These are phyloP conservation scores for Persicaria tinctoria DNA, from an alignment of 148 eudicot genomes.

Conservation along the genomic window DNA sequence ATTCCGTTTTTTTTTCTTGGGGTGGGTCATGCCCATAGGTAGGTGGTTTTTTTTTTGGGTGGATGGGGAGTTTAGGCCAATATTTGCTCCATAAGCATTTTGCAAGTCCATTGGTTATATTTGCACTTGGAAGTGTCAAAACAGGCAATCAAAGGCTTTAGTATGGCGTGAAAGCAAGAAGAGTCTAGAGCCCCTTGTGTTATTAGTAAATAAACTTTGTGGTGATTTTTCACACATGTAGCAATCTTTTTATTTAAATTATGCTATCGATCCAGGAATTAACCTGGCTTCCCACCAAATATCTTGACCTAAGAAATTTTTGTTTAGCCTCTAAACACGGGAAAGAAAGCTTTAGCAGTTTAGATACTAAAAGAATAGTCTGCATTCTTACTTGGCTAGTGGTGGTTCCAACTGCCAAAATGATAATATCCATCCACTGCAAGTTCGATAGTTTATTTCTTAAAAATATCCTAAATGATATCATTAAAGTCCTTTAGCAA, in stretches of 20 bases:
- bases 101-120: not conserved
- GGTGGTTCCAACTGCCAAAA: constrained; percentile 92
- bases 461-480: constrained; percentile 61
- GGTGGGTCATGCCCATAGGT: too few relatives aligned
- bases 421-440: constrained; percentile 93
- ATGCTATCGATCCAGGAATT: not conserved
- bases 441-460: constrained; percentile 77
- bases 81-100: too few relatives aligned
- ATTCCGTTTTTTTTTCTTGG: too few relatives aligned
- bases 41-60: too few relatives aligned
- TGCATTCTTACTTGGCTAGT: constrained; percentile 77
- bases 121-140: not conserved
- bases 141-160: not conserved
- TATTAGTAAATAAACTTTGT: not conserved
- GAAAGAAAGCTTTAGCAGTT: not conserved
- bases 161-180: not conserved
- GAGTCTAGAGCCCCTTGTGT: not conserved
- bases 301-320: not conserved
- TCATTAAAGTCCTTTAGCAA: constrained; percentile 9
- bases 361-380: not conserved
- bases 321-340: not conserved
- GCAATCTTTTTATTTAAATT: not conserved
- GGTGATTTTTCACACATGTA: not conserved
- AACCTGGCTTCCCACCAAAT: not conserved
- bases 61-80: too few relatives aligned